Percentiles rank a stretch among this genome's conserved stretches.
These are phyloP conservation scores for Suzukiozyma palmioleophila DNA, from an alignment of 1,139 yeast genomes.

Conservation along the genomic window DNA sequence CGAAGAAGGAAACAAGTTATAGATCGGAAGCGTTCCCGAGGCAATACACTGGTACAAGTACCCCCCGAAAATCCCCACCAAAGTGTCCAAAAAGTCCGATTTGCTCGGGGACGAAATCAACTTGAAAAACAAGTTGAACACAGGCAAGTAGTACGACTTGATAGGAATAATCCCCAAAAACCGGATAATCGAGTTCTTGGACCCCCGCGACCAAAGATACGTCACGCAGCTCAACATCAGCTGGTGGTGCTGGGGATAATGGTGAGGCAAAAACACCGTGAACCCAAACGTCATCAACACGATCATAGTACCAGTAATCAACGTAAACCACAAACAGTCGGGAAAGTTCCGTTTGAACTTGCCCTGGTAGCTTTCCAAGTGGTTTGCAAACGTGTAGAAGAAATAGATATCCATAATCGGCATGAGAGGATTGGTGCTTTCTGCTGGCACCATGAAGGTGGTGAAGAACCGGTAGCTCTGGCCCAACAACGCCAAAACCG, in stretches of 20 bases:
- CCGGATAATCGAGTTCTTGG: constrained; percentile 46
- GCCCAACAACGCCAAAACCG: constrained; percentile 10
- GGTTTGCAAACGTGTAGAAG: constrained; percentile 53
- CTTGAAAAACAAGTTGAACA: constrained; percentile 48
- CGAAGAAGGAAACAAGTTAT: constrained; percentile 43
- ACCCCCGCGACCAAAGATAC: constrained; percentile 55
- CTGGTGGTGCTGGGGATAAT: constrained; percentile 26
- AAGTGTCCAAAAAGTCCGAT: constrained; percentile 32
- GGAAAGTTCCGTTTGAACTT: constrained; percentile 51
- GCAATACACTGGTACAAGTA: constrained; percentile 59
- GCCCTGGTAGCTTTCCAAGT: constrained; percentile 44
- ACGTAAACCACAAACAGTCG: constrained; percentile 53
- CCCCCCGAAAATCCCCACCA: constrained; percentile 51
- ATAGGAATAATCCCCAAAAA: constrained; percentile 52
- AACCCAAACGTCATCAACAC: constrained; percentile 27
- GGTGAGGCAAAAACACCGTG: constrained; percentile 17
- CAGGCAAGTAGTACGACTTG: constrained; percentile 56
- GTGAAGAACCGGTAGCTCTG: constrained; percentile 47
- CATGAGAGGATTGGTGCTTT: constrained; percentile 36
- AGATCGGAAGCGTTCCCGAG: constrained; percentile 45
- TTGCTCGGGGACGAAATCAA: constrained; percentile 39
- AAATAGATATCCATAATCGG: constrained; percentile 53
- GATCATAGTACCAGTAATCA: constrained; percentile 46
- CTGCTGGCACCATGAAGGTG: constrained; percentile 43
- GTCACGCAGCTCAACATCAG: constrained; percentile 51